phyloP scores from a whole-genome alignment of 2,329 filamentous ascomycete genomes.

The Rutstroemia sydowiana region DNA sequence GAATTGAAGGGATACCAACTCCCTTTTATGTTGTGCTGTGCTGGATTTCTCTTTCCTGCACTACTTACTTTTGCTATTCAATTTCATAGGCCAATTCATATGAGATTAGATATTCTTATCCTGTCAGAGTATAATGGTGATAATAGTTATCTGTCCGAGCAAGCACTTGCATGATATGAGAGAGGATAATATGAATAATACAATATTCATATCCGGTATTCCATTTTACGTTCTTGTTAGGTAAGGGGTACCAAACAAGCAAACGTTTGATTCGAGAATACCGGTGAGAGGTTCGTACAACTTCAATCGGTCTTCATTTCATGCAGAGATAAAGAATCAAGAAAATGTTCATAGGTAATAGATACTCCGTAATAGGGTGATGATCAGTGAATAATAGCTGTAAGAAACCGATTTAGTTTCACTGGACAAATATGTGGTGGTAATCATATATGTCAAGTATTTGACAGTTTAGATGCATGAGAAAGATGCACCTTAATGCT shows the following conservation, averaged over 20 bases:
- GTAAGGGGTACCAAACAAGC: not conserved
- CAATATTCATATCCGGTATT: not conserved
- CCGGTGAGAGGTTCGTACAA: too few relatives aligned
- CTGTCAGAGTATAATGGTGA: not conserved
- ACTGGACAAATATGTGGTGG: too few relatives aligned
- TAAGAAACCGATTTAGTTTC: too few relatives aligned
- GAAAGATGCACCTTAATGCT: too few relatives aligned
- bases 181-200: constrained; percentile 3
- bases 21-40: constrained; percentile 3
- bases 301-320: too few relatives aligned
- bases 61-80: not conserved
- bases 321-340: too few relatives aligned
- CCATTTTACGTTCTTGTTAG: not conserved
- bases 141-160: constrained; percentile 1
- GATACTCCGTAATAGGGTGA: too few relatives aligned
- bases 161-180: not conserved
- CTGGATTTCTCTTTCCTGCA: constrained; percentile 1
- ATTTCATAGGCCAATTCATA: constrained; percentile 3
- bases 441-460: not conserved
- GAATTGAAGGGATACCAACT: not conserved
- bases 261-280: not conserved
- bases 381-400: too few relatives aligned
- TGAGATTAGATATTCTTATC: not conserved
- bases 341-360: too few relatives aligned
- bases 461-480: too few relatives aligned